phyloP scores from a whole-genome alignment of 768 basidiomycete genomes.

The Leucocoprinus birnbaumii region DNA sequence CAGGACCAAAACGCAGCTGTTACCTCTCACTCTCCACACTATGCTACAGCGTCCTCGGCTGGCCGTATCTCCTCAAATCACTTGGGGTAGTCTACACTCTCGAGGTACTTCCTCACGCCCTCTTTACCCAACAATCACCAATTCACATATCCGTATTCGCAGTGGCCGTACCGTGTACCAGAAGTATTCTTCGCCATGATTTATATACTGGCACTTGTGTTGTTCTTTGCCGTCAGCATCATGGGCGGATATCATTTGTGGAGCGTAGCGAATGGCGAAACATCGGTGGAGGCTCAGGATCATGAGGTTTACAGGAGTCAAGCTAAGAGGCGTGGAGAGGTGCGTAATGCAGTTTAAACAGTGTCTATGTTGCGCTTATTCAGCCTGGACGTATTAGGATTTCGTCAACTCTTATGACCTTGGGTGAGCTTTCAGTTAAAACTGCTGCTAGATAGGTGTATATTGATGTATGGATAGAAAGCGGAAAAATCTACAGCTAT shows the following conservation, averaged over 20 bases:
- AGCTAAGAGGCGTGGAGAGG: slow-evolving; percentile 70
- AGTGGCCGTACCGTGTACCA: slow-evolving; percentile 58
- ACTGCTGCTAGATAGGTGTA: not conserved
- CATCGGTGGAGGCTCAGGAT: slow-evolving; percentile 88
- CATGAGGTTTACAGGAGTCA: slow-evolving; percentile 71
- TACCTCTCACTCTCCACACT: slow-evolving; percentile 78
- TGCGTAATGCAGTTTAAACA: slow-evolving; percentile 28
- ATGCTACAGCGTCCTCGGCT: slow-evolving; percentile 63
- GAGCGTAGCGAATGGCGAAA: slow-evolving; percentile 73
- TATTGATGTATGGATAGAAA: slow-evolving; percentile 27
- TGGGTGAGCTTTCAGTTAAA: slow-evolving; percentile 43
- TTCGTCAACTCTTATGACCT: slow-evolving; percentile 94
- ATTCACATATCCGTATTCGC: not conserved
- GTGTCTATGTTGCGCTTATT: not conserved
- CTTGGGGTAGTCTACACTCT: slow-evolving; percentile 44
- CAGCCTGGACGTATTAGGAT: slow-evolving; percentile 37
- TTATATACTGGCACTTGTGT: slow-evolving; percentile 73
- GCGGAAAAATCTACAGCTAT: slow-evolving; percentile 69
- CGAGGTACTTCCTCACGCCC: slow-evolving; percentile 29
- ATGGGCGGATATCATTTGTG: slow-evolving; percentile 77
- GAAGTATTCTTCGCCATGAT: slow-evolving; percentile 65
- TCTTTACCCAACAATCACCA: not conserved
- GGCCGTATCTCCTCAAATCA: slow-evolving; percentile 51
- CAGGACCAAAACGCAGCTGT: slow-evolving; percentile 41
- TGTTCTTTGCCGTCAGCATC: slow-evolving; percentile 70